Conservation (phyloP, 225 moss, liverwort and hornwort species). For the Climacium dendroides region DNA sequence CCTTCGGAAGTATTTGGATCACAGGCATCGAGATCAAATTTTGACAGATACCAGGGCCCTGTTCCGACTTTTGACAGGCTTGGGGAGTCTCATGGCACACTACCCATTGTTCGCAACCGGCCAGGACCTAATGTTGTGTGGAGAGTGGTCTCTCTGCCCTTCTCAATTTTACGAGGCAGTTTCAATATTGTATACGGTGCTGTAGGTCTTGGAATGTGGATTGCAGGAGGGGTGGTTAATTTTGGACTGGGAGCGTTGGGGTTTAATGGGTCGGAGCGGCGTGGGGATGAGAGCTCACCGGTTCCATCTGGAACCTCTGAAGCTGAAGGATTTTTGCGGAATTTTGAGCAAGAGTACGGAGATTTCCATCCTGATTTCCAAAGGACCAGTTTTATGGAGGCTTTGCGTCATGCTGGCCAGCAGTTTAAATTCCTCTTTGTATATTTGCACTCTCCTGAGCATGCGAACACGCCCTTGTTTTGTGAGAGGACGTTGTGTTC, state of each 20-base stretch:
- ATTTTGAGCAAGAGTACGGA: conserved; percentile 90
- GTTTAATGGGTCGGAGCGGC: conserved; percentile 43
- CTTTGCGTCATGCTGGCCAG: conserved; percentile 77
- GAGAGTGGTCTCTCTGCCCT: conserved; percentile 80
- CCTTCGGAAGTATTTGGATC: conserved; percentile 16
- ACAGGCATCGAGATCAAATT: conserved; percentile 35
- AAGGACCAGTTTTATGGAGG: conserved; percentile 80
- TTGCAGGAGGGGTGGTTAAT: conserved; percentile 70
- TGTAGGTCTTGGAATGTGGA: conserved; percentile 86
- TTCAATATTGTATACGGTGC: conserved; percentile 86
- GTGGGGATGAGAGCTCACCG: conserved; percentile 30
- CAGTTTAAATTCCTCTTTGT: conserved; percentile 95
- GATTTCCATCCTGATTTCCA: conserved; percentile 72
- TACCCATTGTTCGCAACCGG: conserved; percentile 41
- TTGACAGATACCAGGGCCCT: conserved; percentile 31
- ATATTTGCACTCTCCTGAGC: conserved; percentile 94
- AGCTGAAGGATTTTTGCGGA: conserved; percentile 63
- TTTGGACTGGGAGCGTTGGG: conserved; percentile 84
- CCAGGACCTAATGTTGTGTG: conserved; percentile 75
- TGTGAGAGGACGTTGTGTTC: conserved; percentile 77
- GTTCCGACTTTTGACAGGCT: conserved; percentile 27
- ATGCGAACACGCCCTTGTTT: conserved; percentile 81
- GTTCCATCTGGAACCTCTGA: conserved; percentile 60
- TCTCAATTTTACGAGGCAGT: conserved; percentile 82
- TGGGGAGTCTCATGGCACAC: conserved; percentile 24